A percentile compares a stretch with the other conserved stretches of the same genome.
Evolutionary conservation across 371 early-diverging fungal species (phyloP).

Genomic region (Blakeslea trispora): DNA sequence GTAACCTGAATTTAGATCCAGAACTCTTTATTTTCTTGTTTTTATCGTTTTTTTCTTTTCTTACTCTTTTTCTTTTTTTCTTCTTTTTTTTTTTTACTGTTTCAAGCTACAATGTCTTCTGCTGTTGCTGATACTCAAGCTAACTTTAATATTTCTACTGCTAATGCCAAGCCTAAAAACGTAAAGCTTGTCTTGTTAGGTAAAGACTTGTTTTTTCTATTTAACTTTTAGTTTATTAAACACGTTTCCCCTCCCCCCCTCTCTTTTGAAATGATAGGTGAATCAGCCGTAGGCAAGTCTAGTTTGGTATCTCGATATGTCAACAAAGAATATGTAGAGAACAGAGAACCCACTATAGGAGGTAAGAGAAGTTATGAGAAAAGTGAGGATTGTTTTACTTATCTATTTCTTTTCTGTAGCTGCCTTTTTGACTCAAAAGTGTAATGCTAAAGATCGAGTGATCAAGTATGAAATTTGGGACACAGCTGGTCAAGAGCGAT

Average conservation of each 20-base stretch:
- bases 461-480: constrained; percentile 94
- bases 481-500: constrained; percentile 92
- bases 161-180: constrained; percentile 45
- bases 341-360: constrained; percentile 97
- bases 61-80: constrained; percentile 3
- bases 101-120: constrained; percentile 10
- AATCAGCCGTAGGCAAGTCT: constrained; percentile 87
- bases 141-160: background rate
- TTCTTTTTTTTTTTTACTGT: constrained; percentile 1
- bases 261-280: constrained; percentile 50
- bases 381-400: background rate
- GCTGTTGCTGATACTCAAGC: constrained; percentile 7
- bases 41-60: background rate
- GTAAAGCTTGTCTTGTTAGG: constrained; percentile 75
- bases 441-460: constrained; percentile 62
- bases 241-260: background rate
- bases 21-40: background rate
- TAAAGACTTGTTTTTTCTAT: no score
- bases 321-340: constrained; percentile 90
- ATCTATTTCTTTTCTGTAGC: constrained; percentile 41
- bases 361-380: constrained; percentile 45
- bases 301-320: constrained; percentile 84
- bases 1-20: no score
- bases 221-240: background rate
- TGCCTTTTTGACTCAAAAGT: constrained; percentile 79